Evolutionary conservation across 768 basidiomycete species (phyloP), one percentile per base, ranked within the genome.

Genomic region (Pleurotus citrinopileatus): DNA sequence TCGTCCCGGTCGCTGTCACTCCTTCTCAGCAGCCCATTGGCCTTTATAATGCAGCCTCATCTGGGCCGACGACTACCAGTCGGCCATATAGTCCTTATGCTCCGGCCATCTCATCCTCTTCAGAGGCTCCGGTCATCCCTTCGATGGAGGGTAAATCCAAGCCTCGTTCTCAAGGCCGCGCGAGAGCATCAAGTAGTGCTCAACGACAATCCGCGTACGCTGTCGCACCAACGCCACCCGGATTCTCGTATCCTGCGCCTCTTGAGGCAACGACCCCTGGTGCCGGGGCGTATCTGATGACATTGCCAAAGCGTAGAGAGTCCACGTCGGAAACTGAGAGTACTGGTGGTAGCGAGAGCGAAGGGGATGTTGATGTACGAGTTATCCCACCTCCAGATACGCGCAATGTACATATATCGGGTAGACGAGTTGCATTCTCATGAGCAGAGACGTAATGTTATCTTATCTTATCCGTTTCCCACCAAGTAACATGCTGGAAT

Each of bases 391-490:
- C 43, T 7, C 43, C 38, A n/a, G 38, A 40, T 9, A 40, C 38
- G 13, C 12, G 38, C 10, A 13, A 13, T 2, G 38, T 40, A 3
- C 10, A 19, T 7, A n/a, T 19, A 19, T 12, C 12, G 7, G 38
- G 38, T 40, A 13, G 38, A n/a, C 12, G 38, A 3, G 38, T 40
- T n/a, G 38, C 38, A 7, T 40, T 40, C 17, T 40, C 38, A 40
- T 40, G 38, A 52, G 40, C 15, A 44, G n/a, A 2, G 25, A 7
- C 34, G 27, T 37, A 58, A 52, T 40, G 63, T 37, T 52, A 44
- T 34, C 32, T 2, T 34, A 10, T 34, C n/a, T 34, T 34, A n/a
- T n/a, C n/a, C n/a, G n/a, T n/a, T n/a, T n/a, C n/a, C n/a, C n/a
- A n/a, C n/a, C n/a, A n/a, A n/a, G n/a, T n/a, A n/a, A n/a, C n/a